Base-by-base conservation (phyloP, 805 yeast species). In the Teunomyces lycoperdinae region DNA sequence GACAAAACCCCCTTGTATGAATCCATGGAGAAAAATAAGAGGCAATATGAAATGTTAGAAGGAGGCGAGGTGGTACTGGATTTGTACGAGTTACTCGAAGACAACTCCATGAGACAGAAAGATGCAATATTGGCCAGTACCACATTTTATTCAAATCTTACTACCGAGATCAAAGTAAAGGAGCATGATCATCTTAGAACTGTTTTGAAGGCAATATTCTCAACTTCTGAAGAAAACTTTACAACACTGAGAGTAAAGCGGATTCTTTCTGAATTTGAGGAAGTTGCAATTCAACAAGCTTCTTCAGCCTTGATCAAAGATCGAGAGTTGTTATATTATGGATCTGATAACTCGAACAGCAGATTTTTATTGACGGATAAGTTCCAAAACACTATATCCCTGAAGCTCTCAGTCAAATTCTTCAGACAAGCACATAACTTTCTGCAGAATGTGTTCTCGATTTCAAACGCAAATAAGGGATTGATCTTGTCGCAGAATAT, bases 81-180 rank as follows among this genome's bases (percentile, higher is more conserved):
- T 13, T 54, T 64, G 27, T 67, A 58, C 29, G 81, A 79, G 20
- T 71, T 78, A 26, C 68, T 73, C 44, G 82, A 76, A 38, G 79
- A 76, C 44, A 73, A 78, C 27, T 84, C 96, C 1, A 81, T 87
- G 85, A 69, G 85, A 46, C 89, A 85, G 56, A 79, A 86, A 46
- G 91, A 87, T 55, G 77, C 77, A 9, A 66, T 73, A 26, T 63
- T 84, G 43, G 64, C 80, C 0, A 70, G 69, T 32, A 65, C 70
- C 1, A 65, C 77, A 0, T 85, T 80, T 58, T 66, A 75, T 24
- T 67, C 60, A 42, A 60, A 72, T 7, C 54, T 57, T 10, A 51
- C 49, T 3, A 20, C 20, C n/a, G 50, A 52, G 16, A 41, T 45
- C 9, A 14, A 28, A 3, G n/a, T 44, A 44, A 55, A 51, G 11